phyloP scores from a whole-genome alignment of 2,329 filamentous ascomycete genomes.

The Fusarium nodosum region DNA sequence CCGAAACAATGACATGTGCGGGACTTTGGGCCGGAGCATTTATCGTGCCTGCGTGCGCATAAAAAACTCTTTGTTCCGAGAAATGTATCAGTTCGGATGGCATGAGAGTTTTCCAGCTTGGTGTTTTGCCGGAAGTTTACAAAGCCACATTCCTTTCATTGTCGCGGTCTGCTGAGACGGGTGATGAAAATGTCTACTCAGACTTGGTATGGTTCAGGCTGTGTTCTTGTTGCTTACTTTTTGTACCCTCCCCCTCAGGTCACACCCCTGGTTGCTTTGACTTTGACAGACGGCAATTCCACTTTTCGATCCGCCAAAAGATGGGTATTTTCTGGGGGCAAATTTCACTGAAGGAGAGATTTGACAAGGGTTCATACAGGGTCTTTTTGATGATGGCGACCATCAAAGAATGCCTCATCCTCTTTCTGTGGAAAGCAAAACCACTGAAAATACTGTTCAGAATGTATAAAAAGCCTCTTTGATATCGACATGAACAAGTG shows the following conservation, averaged over 20 bases:
- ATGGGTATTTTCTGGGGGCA: slow-evolving; percentile 31
- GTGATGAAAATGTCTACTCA: not conserved
- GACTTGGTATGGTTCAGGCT: rapidly evolving
- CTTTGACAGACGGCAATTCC: slow-evolving; percentile 22
- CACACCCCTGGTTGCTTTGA: slow-evolving; percentile 3
- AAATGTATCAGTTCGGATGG: not conserved
- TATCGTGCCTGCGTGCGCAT: not conserved
- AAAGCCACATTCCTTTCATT: slow-evolving; percentile 28
- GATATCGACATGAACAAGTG: not conserved
- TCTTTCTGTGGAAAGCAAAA: not conserved
- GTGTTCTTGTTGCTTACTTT: not conserved
- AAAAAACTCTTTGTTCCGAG: not conserved
- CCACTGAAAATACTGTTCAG: not conserved
- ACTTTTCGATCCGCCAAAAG: slow-evolving; percentile 39
- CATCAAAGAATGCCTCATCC: slow-evolving; percentile 5
- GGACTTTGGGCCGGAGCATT: not conserved
- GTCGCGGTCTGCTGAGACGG: not conserved
- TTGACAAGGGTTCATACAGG: slow-evolving; percentile 15
- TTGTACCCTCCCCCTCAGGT: not conserved
- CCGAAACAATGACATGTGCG: slow-evolving; percentile 19
- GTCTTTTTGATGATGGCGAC: slow-evolving; percentile 17
- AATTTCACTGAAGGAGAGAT: slow-evolving; percentile 10
- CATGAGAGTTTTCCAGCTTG: not conserved
- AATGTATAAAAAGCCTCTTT: not conserved
- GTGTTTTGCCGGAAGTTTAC: slow-evolving; percentile 27